Percentiles rank a stretch among this genome's conserved stretches.
Evolutionary conservation across 1,284 basidiomycete genomes (phyloP).

Genomic region (Cutaneotrichosporon daszewskae): DNA sequence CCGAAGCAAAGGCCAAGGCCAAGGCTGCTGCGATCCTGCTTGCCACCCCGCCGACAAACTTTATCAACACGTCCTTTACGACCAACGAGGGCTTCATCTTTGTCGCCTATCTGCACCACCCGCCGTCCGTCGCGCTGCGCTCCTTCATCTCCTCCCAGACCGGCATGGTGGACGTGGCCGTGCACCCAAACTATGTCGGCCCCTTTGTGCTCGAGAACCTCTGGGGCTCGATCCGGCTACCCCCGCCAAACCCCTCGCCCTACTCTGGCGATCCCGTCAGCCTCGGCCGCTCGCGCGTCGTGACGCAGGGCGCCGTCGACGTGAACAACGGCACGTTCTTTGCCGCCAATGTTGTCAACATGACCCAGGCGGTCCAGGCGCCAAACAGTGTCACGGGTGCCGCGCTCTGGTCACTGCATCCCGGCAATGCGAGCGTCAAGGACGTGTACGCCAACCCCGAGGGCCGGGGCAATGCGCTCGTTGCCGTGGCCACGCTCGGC

Average conservation of each 20-base stretch:
- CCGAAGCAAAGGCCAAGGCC: background rate
- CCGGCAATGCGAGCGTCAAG: background rate
- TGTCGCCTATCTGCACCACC: slow-evolving; percentile 39
- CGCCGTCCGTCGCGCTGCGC: slow-evolving; percentile 28
- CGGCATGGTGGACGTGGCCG: slow-evolving; percentile 32
- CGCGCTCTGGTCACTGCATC: slow-evolving; percentile 22
- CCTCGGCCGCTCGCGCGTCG: slow-evolving; percentile 16
- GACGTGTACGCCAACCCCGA: slow-evolving; percentile 15
- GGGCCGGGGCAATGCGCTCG: slow-evolving; percentile 23
- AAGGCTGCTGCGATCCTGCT: too few relatives aligned
- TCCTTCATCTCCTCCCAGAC: slow-evolving; percentile 26
- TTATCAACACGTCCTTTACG: slow-evolving; percentile 32
- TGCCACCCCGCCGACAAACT: slow-evolving; percentile 18
- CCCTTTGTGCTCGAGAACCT: slow-evolving; percentile 34
- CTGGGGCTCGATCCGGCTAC: slow-evolving; percentile 35
- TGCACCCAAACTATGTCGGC: slow-evolving; percentile 44
- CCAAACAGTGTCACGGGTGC: slow-evolving; percentile 25
- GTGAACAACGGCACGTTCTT: slow-evolving; percentile 21
- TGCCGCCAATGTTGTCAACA: slow-evolving; percentile 19
- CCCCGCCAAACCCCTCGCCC: slow-evolving; percentile 13
- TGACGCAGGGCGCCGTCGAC: slow-evolving; percentile 25
- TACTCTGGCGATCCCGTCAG: slow-evolving; percentile 21
- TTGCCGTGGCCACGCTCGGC: slow-evolving; percentile 32
- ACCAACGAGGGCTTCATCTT: slow-evolving; percentile 39
- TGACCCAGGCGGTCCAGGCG: slow-evolving; percentile 14